Percentiles rank a stretch among this genome's conserved stretches.
These are phyloP conservation scores for Alternaria novae-zelandiae DNA, from an alignment of 2,329 filamentous ascomycete species.

Conservation along the genomic window DNA sequence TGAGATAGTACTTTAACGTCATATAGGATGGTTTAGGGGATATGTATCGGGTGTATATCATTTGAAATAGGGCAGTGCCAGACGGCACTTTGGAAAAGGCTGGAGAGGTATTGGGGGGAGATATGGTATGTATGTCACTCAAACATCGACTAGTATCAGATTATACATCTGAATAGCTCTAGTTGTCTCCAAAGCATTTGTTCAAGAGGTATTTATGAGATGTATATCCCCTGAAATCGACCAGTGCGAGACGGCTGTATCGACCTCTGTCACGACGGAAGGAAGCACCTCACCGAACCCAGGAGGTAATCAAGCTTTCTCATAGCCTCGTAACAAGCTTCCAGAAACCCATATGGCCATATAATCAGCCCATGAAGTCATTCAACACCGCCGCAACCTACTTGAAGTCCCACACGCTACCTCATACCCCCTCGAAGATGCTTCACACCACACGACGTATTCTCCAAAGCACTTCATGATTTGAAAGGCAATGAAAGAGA, in stretches of 20 bases:
- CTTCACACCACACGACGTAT: background rate
- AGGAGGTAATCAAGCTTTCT: background rate
- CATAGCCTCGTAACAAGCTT: background rate
- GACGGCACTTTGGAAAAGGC: background rate
- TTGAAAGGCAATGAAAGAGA: no score
- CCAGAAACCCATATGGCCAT: background rate
- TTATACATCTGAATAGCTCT: background rate
- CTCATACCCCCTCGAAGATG: background rate
- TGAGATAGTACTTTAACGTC: background rate
- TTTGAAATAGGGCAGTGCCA: background rate
- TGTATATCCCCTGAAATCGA: background rate
- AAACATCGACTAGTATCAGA: background rate
- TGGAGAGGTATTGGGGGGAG: background rate
- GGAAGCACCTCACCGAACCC: rapidly evolving
- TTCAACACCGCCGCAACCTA: background rate
- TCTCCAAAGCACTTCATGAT: no score
- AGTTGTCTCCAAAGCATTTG: rapidly evolving
- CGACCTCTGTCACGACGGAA: background rate
- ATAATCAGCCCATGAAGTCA: rapidly evolving
- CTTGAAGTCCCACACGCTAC: background rate
- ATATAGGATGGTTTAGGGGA: rapidly evolving
- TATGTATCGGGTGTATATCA: background rate
- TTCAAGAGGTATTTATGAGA: background rate
- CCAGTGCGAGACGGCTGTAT: background rate
- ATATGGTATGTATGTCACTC: background rate